phyloP scores from a whole-genome alignment of 805 yeast genomes.

The Lipomyces mesembrius region DNA sequence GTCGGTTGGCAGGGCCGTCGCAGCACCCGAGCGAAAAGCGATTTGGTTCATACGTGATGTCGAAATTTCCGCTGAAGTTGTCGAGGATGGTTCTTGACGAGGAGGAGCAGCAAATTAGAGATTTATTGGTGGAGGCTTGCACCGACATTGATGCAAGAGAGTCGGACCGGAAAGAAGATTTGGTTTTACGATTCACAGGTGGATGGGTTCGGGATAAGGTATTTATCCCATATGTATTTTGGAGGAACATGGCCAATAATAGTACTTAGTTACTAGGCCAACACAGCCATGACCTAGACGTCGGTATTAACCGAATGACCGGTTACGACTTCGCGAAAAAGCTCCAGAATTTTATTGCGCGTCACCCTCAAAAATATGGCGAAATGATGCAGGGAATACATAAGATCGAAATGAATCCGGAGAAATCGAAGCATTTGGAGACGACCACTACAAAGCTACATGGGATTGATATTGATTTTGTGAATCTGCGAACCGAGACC shows the following conservation, averaged over 20 bases:
- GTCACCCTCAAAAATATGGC: conserved; percentile 18
- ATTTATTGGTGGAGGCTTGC: conserved; percentile 42
- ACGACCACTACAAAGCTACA: conserved; percentile 90
- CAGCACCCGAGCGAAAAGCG: not conserved
- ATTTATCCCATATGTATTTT: not conserved
- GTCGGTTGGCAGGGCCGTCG: not conserved
- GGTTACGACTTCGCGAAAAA: conserved; percentile 85
- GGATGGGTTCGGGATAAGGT: conserved; percentile 95
- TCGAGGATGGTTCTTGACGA: conserved; percentile 11
- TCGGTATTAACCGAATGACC: conserved; percentile 80
- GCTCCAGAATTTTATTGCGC: conserved; percentile 55
- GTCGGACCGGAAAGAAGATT: conserved; percentile 36
- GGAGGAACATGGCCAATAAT: not conserved
- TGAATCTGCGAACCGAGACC: conserved; percentile 84
- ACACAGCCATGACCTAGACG: conserved; percentile 84
- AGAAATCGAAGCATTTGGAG: conserved; percentile 92
- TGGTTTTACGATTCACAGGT: conserved; percentile 83
- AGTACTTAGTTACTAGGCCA: conserved; percentile 64
- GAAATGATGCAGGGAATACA: conserved; percentile 31
- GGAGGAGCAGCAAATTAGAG: conserved; percentile 43
- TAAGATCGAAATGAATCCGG: conserved; percentile 66
- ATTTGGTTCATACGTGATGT: not conserved
- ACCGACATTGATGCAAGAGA: conserved; percentile 37
- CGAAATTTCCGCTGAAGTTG: not conserved
- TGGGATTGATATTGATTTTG: conserved; percentile 90